Base-by-base conservation (phyloP, 148 eudicot species). In the Agrostemma githago region DNA sequence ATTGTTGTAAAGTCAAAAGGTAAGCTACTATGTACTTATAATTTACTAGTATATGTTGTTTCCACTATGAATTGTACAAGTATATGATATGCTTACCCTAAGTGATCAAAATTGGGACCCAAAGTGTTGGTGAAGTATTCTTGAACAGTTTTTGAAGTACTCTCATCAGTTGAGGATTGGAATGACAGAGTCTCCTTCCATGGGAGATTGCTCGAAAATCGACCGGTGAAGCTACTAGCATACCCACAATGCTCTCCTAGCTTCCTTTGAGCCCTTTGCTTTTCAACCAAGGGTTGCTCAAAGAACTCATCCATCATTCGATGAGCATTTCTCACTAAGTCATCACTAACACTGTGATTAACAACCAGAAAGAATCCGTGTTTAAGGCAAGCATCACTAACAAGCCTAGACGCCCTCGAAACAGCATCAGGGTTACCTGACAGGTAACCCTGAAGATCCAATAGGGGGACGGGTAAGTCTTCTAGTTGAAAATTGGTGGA, bases 171-270 rank as follows among this genome's bases (percentile, higher is more conserved):
- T 2, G 88, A 80, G 79, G 77, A 90, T 8, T 75, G 74, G 37
- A 90, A 85, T 4, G 96, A 88, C 41, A 90, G 92, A 43, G 96
- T 90, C 43, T 90, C 96, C 74, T 90, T 90, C 96, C 96, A 90
- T 7, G 96, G 96, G 6, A 90, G 85, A 74, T 85, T 90, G 3
- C 84, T 76, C 48, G 89, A 85, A 66, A 90, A 90, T 60, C 90
- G 72, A 14, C 84, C 92, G 0, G 90, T 85, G 78, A 90, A 88
- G 79, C 90, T 88, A 72, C 92, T 90, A 37, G 96, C 96, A 77
- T 90, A 90, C 3, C 96, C 96, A 83, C 86, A 90, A 83, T 87
- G 87, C 72, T 90, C 96, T 0, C 96, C 96, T 0, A 75, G n/a
- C 51, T 88, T 90, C 73, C 96, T 85, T 42, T 79, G 83, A 77